These are phyloP conservation scores for Gossypium turneri DNA, from an alignment of 345 rosid species.

Conservation along the genomic window DNA sequence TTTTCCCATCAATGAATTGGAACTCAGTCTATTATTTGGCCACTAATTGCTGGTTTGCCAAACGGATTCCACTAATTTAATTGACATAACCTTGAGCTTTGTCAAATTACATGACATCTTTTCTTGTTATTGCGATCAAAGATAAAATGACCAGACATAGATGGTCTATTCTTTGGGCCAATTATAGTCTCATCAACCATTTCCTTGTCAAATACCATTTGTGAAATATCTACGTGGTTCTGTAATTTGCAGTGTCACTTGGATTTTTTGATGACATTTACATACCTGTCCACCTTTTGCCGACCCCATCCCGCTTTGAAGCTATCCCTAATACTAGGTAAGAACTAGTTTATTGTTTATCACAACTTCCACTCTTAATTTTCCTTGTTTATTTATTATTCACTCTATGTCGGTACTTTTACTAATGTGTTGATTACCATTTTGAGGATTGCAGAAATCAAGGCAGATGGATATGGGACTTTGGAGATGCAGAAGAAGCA, in stretches of 20 bases:
- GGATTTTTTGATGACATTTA: conserved; percentile 88
- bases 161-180: neutral
- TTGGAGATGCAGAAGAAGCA: conserved; percentile 22
- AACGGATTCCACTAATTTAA: neutral
- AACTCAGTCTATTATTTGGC: neutral
- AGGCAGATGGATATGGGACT: conserved; percentile 75
- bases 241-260: conserved; percentile 63
- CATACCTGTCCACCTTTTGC: conserved; percentile 58
- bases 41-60: neutral
- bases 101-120: neutral
- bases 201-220: neutral
- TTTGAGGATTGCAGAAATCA: conserved; percentile 42
- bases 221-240: neutral
- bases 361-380: neutral
- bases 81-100: neutral
- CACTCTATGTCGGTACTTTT: neutral
- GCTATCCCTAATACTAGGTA: conserved; percentile 57
- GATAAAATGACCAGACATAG: neutral
- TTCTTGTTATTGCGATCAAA: neutral
- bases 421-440: neutral
- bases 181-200: neutral
- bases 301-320: conserved; percentile 39
- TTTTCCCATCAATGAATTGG: neutral
- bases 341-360: conserved; percentile 3
- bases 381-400: neutral